Conservation (phyloP, 2,329 filamentous ascomycete species). For the Aureobasidium subglaciale region DNA sequence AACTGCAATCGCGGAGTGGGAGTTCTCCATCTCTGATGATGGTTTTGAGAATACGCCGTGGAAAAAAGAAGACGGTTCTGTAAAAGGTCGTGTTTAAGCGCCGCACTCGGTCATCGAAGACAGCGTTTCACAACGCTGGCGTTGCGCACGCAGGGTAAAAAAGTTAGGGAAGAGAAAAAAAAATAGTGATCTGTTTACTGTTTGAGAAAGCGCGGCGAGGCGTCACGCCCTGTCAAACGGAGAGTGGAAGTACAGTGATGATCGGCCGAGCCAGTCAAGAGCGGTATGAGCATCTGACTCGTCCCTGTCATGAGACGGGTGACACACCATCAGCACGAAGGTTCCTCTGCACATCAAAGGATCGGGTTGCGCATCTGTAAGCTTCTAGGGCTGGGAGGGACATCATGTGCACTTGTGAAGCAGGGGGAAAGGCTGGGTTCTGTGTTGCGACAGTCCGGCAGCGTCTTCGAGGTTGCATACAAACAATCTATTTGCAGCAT, state of each 20-base stretch:
- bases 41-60: too few species aligned
- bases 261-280: conserved; percentile 5
- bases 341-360: background rate
- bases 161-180: background rate
- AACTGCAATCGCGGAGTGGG: background rate
- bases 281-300: conserved; percentile 9
- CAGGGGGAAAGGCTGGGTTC: background rate
- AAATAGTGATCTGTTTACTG: conserved; percentile 14
- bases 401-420: conserved; percentile 9
- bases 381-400: conserved; percentile 1
- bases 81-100: background rate
- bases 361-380: background rate
- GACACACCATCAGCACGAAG: background rate
- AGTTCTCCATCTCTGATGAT: background rate
- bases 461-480: background rate
- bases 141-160: background rate
- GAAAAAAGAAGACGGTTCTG: too few species aligned
- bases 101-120: background rate
- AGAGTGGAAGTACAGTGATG: conserved; percentile 8
- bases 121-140: background rate
- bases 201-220: conserved; percentile 9
- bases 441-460: conserved; percentile 4
- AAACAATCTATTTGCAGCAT: conserved; percentile 11
- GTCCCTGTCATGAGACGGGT: conserved; percentile 5
- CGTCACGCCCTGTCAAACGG: conserved; percentile 12